Base-by-base conservation (phyloP, 1,139 yeast species). In the Kazachstania sp. region DNA sequence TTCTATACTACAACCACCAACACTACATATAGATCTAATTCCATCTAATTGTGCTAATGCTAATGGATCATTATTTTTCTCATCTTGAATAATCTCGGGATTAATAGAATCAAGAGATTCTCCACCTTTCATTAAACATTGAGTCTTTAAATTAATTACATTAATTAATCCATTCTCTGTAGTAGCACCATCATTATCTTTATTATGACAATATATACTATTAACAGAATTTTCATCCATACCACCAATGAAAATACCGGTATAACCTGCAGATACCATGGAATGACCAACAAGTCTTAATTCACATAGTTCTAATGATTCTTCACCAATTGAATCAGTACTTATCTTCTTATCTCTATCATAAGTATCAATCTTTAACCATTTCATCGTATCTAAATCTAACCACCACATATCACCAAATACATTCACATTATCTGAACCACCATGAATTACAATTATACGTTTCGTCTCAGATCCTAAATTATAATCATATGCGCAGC, bases 391-490 rank as follows among this genome's bases (percentile, higher is more conserved):
- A 31, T 64, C 67, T 31, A 74, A 53, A 51, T 71, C 71, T 52
- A 72, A 75, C 61, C 68, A 63, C 80, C 80, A 75, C 54, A 69
- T 54, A 54, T 74, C 79, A 20, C 76, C 75, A 37, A 64, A 59
- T 7, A 74, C 66, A 15, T 61, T 56, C 13, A 45, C 49, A n/a
- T 64, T 62, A 46, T 67, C 58, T 0, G 77, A 73, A 3, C 80
- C 80, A 4, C 78, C 80, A 53, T 71, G 74, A 1, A 71, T 50
- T 2, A 73, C 54, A 19, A 74, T 49, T 2, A 51, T 47, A 29
- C 54, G 53, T 18, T 53, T 34, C 4, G 20, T 31, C 4, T 40
- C 37, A 8, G 26, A 9, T 9, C 18, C 18, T 15, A 16, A 15
- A 32, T n/a, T 32, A 15, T 15, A 11, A 32, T 32, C 36, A 32